Conservation (phyloP, 805 yeast genomes). For the Henningerozyma blattae region DNA sequence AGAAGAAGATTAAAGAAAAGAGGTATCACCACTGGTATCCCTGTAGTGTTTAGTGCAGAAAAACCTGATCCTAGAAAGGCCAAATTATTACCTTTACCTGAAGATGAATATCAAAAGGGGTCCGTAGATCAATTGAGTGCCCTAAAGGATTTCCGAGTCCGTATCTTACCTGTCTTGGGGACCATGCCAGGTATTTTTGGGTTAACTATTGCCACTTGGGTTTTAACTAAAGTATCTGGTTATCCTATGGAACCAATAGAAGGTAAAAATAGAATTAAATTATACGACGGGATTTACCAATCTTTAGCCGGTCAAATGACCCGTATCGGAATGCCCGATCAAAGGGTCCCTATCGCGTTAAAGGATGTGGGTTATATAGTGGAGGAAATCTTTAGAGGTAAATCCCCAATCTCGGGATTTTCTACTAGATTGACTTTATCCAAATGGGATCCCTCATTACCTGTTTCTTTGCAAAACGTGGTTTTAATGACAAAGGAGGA, state of each 20-base stretch:
- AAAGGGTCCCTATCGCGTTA: constrained; percentile 61
- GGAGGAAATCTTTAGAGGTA: constrained; percentile 89
- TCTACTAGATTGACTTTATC: constrained; percentile 72
- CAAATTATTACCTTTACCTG: constrained; percentile 69
- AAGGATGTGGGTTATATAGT: constrained; percentile 70
- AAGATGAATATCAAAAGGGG: constrained; percentile 47
- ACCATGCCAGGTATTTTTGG: constrained; percentile 98
- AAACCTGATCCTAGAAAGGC: constrained; percentile 96
- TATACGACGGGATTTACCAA: constrained; percentile 75
- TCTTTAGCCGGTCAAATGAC: constrained; percentile 79
- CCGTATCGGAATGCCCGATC: constrained; percentile 60
- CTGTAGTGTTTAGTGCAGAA: constrained; percentile 87
- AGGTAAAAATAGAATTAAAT: constrained; percentile 76
- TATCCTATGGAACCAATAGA: constrained; percentile 87
- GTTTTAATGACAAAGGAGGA: constrained; percentile 86
- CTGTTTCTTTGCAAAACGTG: constrained; percentile 61
- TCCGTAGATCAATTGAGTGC: constrained; percentile 81
- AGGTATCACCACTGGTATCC: constrained; percentile 66
- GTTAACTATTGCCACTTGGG: constrained; percentile 72
- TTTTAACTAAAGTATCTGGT: constrained; percentile 69
- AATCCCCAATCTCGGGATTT: constrained; percentile 75
- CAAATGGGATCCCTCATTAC: constrained; percentile 67
- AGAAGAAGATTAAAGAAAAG: constrained; percentile 71
- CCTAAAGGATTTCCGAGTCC: constrained; percentile 77
- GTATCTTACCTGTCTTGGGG: constrained; percentile 92